phyloP scores from a whole-genome alignment of 495 filamentous ascomycete species.

The Neurospora discreta region DNA sequence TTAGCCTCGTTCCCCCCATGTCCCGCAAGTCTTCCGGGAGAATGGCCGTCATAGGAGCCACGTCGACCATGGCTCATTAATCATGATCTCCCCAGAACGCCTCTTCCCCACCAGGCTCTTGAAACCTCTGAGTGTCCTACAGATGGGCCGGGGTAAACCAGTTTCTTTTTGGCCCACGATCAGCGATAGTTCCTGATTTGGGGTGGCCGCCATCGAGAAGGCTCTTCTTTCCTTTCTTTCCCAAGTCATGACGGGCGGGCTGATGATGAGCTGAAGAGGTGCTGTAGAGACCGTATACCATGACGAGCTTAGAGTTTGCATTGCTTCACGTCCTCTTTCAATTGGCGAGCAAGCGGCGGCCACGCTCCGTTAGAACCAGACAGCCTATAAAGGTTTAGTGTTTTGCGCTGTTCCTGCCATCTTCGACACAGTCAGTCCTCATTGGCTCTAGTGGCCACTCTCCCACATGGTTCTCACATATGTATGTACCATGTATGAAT shows the following conservation, averaged over 20 bases:
- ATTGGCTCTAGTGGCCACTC: not conserved
- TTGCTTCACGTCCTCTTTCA: not conserved
- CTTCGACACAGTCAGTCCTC: not conserved
- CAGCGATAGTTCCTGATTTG: not conserved
- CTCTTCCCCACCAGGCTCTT: slow-evolving; percentile 18
- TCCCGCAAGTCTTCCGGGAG: slow-evolving; percentile 14
- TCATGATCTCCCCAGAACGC: slow-evolving; percentile 10
- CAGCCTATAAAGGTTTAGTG: not conserved
- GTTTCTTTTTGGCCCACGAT: not conserved
- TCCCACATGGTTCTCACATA: not conserved
- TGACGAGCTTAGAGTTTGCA: not conserved
- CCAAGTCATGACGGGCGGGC: not conserved
- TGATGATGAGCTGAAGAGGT: not conserved
- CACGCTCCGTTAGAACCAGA: not conserved
- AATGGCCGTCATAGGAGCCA: slow-evolving; percentile 27
- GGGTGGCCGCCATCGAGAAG: not conserved
- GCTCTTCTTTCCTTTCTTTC: not conserved
- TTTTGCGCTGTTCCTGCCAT: not conserved
- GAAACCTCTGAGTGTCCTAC: not conserved
- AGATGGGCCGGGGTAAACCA: not conserved
- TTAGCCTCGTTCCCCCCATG: slow-evolving; percentile 20
- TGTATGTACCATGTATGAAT: not conserved
- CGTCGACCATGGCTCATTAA: slow-evolving; percentile 27
- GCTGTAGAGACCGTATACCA: not conserved
- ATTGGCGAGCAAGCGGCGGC: not conserved